phyloP scores from a whole-genome alignment of 768 basidiomycete species.

The Chalciporus chontae region DNA sequence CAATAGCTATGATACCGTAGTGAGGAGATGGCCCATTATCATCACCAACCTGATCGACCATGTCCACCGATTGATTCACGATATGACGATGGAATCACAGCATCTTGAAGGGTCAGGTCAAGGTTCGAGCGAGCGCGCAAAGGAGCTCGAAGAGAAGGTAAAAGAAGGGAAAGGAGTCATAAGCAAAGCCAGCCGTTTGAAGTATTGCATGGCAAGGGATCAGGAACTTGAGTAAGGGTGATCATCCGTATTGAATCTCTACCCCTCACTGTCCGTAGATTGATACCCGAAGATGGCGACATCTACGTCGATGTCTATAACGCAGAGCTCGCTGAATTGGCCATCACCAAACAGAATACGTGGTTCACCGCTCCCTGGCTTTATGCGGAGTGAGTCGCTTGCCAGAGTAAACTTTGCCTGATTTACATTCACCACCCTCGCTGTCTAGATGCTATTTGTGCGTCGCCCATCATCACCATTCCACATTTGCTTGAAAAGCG shows the following conservation, averaged over 20 bases:
- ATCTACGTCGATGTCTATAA: conserved; percentile 75
- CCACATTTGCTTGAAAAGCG: not conserved
- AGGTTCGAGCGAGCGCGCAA: conserved; percentile 13
- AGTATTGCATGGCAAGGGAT: conserved; percentile 87
- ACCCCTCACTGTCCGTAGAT: conserved; percentile 37
- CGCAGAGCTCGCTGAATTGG: conserved; percentile 53
- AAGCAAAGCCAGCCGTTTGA: conserved; percentile 66
- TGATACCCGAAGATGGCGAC: conserved; percentile 74
- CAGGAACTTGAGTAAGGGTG: conserved; percentile 56
- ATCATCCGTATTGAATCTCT: not conserved
- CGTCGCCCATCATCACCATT: conserved; percentile 18
- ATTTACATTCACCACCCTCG: not conserved
- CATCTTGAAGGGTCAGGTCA: conserved; percentile 10
- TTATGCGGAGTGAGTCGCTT: conserved; percentile 76
- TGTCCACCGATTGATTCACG: conserved; percentile 66
- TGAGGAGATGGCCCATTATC: conserved; percentile 81
- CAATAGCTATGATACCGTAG: conserved; percentile 70
- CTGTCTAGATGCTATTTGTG: conserved; percentile 67
- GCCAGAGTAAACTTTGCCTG: not conserved
- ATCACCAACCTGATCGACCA: conserved; percentile 77
- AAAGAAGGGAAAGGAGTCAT: conserved; percentile 81
- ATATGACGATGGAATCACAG: conserved; percentile 44
- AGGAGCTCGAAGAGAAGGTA: conserved; percentile 42
- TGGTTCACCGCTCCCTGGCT: conserved; percentile 97
- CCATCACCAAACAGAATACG: conserved; percentile 48